These are phyloP conservation scores for Benincasa hispida DNA, from an alignment of 306 rosid genomes.

Conservation along the genomic window DNA sequence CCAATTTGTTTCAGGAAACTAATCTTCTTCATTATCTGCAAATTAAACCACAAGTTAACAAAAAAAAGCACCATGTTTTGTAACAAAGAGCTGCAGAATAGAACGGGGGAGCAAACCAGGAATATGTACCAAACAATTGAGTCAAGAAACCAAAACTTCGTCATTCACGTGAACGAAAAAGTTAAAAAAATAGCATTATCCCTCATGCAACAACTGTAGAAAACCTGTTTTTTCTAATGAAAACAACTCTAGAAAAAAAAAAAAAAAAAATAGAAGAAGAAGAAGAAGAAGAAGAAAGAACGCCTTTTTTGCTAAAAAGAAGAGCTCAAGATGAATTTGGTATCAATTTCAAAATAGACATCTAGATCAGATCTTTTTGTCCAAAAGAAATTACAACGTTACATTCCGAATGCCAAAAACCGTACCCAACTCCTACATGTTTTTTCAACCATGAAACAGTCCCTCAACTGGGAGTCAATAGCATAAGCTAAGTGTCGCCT, in stretches of 20 bases:
- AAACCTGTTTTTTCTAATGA: no score
- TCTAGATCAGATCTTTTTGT: background rate
- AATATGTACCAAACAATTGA: background rate
- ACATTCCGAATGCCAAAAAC: background rate
- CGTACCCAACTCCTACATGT: background rate
- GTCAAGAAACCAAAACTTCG: background rate
- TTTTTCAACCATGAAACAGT: background rate
- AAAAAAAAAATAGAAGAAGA: no score
- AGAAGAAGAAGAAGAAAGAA: background rate
- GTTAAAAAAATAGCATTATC: background rate
- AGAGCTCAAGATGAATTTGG: background rate
- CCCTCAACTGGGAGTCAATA: background rate
- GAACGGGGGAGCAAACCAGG: background rate
- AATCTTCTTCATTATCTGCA: slow-evolving; percentile 23
- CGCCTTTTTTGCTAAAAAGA: background rate
- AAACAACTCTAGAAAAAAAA: no score
- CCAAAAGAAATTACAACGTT: background rate
- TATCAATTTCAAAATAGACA: background rate
- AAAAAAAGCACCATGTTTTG: background rate
- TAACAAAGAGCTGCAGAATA: background rate
- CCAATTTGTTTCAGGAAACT: slow-evolving; percentile 21
- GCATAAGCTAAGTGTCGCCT: background rate
- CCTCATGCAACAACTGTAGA: background rate
- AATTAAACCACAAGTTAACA: background rate
- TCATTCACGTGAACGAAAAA: background rate